Percentiles rank a stretch among this genome's conserved stretches.
These are phyloP conservation scores for Diplodia sapinea DNA, from an alignment of 2,329 filamentous ascomycete genomes.

Conservation along the genomic window DNA sequence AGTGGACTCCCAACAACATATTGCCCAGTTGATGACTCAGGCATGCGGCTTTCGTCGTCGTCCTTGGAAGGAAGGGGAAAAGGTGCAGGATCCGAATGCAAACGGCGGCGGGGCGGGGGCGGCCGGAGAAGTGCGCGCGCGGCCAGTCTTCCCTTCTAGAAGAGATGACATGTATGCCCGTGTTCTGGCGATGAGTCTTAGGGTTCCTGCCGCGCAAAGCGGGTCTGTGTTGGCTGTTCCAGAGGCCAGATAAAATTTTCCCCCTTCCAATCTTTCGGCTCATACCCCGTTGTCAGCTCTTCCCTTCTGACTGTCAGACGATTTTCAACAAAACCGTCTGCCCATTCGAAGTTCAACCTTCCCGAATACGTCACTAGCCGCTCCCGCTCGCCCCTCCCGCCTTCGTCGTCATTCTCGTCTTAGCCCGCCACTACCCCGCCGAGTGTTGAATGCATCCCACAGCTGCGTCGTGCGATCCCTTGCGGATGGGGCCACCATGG, in stretches of 20 bases:
- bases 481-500: slow-evolving; percentile 28
- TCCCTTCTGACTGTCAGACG: slow-evolving; percentile 10
- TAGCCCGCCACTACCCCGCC: neutral
- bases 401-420: neutral
- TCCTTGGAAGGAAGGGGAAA: neutral
- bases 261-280: slow-evolving; percentile 9
- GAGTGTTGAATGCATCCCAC: slow-evolving; percentile 22
- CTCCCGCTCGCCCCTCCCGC: neutral
- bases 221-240: slow-evolving; percentile 10
- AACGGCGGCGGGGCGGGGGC: slow-evolving; percentile 9
- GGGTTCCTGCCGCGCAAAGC: slow-evolving; percentile 3
- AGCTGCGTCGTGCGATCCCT: slow-evolving; percentile 20
- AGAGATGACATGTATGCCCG: neutral
- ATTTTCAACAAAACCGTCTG: slow-evolving; percentile 29
- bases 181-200: slow-evolving; percentile 12
- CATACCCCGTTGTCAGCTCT: slow-evolving; percentile 7
- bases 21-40: slow-evolving; percentile 1
- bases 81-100: neutral
- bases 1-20: neutral
- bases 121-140: neutral
- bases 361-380: slow-evolving; percentile 26
- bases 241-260: slow-evolving; percentile 27
- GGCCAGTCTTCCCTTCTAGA: neutral
- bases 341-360: slow-evolving; percentile 25
- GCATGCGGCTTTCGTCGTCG: neutral